phyloP scores from a whole-genome alignment of 108 stramenopile genomes.

The Skeletonema marinoi region DNA sequence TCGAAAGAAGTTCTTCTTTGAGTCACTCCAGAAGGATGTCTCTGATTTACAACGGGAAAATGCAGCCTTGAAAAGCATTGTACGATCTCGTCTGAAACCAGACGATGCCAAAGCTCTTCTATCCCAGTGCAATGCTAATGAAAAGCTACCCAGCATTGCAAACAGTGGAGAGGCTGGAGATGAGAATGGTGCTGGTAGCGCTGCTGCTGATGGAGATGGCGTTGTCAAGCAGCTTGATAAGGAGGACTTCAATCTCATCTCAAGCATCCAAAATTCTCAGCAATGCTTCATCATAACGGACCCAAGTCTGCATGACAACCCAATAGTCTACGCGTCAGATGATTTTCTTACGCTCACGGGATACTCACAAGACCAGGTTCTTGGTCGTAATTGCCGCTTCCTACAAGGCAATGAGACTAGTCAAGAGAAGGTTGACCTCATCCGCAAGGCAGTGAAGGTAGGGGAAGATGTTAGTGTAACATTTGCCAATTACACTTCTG shows the following conservation, averaged over 20 bases:
- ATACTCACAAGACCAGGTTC: conserved; percentile 86
- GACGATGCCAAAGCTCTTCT: conserved; percentile 57
- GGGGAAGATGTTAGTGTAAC: conserved; percentile 91
- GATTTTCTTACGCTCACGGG: conserved; percentile 93
- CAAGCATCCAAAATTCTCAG: conserved; percentile 90
- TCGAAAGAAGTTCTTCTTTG: conserved; percentile 98
- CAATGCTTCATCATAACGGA: conserved; percentile 96
- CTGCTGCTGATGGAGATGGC: conserved; percentile 13
- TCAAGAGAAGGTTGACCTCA: conserved; percentile 75
- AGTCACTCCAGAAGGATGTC: conserved; percentile 91
- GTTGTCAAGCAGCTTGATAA: conserved; percentile 58
- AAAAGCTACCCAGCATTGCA: conserved; percentile 61
- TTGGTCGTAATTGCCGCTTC: conserved; percentile 97
- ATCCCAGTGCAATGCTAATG: conserved; percentile 65
- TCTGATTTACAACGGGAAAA: conserved; percentile 85
- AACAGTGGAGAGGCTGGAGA: conserved; percentile 45
- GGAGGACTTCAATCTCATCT: conserved; percentile 89
- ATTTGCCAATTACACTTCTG: conserved; percentile 94
- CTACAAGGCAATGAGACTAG: conserved; percentile 92
- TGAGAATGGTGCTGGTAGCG: conserved; percentile 39
- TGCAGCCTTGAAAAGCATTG: conserved; percentile 74
- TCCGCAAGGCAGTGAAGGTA: conserved; percentile 76
- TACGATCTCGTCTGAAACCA: conserved; percentile 54
- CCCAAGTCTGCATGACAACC: conserved; percentile 94
- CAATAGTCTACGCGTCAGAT: conserved; percentile 90